A percentile compares a stretch with the other conserved stretches of the same genome.
Evolutionary conservation across 371 early-diverging fungal genomes (phyloP).

Genomic region (Actinomortierella wolfii): DNA sequence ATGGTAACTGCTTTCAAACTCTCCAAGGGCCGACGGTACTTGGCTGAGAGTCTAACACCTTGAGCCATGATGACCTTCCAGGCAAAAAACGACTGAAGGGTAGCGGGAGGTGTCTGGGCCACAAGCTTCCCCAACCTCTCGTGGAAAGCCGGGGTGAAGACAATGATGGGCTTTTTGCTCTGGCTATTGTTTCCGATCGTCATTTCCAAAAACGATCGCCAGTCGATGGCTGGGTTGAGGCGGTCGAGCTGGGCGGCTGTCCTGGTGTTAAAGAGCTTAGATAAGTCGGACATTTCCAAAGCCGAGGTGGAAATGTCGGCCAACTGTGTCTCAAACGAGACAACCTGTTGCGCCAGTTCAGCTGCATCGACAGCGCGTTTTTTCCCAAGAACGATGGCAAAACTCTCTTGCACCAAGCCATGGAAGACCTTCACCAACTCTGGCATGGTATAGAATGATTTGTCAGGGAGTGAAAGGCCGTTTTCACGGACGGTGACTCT

Average conservation of each 20-base stretch:
- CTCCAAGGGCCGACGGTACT: conserved; percentile 43
- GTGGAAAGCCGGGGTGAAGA: conserved; percentile 47
- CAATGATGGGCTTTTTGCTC: conserved; percentile 25
- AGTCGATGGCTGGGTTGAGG: conserved; percentile 45
- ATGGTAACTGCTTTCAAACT: conserved; percentile 44
- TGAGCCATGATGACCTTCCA: conserved; percentile 50
- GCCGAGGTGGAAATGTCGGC: not conserved
- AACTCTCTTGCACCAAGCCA: too few relatives aligned
- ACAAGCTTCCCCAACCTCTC: conserved; percentile 45
- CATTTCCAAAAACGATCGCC: conserved; percentile 37
- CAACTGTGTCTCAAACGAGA: conserved; percentile 8
- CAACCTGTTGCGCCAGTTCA: conserved; percentile 1
- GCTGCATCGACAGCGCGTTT: not conserved
- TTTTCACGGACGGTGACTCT: too few relatives aligned
- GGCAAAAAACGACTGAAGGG: conserved; percentile 50
- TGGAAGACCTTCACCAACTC: too few relatives aligned
- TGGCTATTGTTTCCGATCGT: conserved; percentile 23
- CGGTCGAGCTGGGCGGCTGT: conserved; percentile 32
- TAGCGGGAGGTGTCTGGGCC: conserved; percentile 23
- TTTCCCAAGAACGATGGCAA: too few relatives aligned
- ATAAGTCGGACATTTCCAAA: conserved; percentile 49
- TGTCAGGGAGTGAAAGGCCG: too few relatives aligned
- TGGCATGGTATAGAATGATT: too few relatives aligned
- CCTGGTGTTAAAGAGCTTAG: conserved; percentile 46
- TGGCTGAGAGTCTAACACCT: conserved; percentile 36